Evolutionary conservation across 805 yeast genomes (phyloP).

Genomic region (Kuraishia hungarica): DNA sequence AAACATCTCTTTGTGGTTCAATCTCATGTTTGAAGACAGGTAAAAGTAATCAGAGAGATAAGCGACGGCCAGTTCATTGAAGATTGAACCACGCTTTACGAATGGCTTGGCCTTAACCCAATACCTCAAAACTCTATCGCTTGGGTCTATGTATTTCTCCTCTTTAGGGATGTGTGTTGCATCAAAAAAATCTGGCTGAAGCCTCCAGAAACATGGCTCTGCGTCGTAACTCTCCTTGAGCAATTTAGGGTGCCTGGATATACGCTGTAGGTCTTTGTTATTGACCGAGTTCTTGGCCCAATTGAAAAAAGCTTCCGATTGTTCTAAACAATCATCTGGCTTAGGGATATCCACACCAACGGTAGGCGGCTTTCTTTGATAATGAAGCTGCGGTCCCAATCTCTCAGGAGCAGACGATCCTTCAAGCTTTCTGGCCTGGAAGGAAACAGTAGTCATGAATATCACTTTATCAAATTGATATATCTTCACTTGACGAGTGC

Average conservation of each 20-base stretch:
- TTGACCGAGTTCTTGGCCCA: conserved; percentile 17
- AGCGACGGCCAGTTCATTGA: conserved; percentile 48
- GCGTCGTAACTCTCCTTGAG: conserved; percentile 17
- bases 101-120: conserved; percentile 21
- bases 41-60: conserved; percentile 52
- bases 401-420: conserved; percentile 23
- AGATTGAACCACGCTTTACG: conserved; percentile 19
- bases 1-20: conserved; percentile 36
- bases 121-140: conserved; percentile 20
- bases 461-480: conserved; percentile 43
- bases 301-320: conserved; percentile 16
- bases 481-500: conserved; percentile 45
- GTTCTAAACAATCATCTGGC: conserved; percentile 19
- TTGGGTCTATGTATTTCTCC: conserved; percentile 10
- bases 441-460: conserved; percentile 42
- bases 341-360: conserved; percentile 19
- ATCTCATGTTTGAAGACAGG: conserved; percentile 42
- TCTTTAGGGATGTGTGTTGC: conserved; percentile 11
- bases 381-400: conserved; percentile 18
- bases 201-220: conserved; percentile 25
- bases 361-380: conserved; percentile 18
- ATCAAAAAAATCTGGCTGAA: conserved; percentile 24
- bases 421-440: conserved; percentile 23
- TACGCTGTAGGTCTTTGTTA: conserved; percentile 9
- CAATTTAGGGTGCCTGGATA: conserved; percentile 13